These are phyloP conservation scores for Biscogniauxia sp. DNA, from an alignment of 2,329 filamentous ascomycete species.

Conservation along the genomic window DNA sequence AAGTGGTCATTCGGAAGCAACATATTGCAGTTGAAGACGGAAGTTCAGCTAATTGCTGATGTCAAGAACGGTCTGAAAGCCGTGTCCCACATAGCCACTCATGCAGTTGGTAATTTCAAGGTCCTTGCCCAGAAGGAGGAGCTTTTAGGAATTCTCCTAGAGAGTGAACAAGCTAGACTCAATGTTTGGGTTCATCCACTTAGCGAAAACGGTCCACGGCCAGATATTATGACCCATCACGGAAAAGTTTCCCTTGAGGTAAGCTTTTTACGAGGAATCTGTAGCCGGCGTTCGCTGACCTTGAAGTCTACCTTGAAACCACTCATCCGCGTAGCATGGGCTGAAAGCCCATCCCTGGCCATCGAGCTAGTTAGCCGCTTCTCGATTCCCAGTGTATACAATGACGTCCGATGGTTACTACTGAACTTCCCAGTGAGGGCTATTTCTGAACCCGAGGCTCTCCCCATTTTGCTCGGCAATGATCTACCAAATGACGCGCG, in stretches of 20 bases:
- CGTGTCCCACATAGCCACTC: slow-evolving; percentile 58
- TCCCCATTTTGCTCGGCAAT: slow-evolving; percentile 77
- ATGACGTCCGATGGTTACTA: slow-evolving; percentile 75
- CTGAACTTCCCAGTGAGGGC: slow-evolving; percentile 83
- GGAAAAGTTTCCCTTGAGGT: slow-evolving; percentile 43
- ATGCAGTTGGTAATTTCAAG: slow-evolving; percentile 54
- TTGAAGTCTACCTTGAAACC: slow-evolving; percentile 54
- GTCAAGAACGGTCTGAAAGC: slow-evolving; percentile 65
- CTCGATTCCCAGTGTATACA: slow-evolving; percentile 67
- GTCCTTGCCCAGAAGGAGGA: slow-evolving; percentile 77
- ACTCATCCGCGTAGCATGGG: slow-evolving; percentile 81
- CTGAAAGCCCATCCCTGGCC: slow-evolving; percentile 80
- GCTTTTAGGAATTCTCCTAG: slow-evolving; percentile 74
- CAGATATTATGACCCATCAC: slow-evolving; percentile 39
- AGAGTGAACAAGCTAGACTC: slow-evolving; percentile 80
- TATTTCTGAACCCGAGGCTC: slow-evolving; percentile 74
- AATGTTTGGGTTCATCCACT: slow-evolving; percentile 88
- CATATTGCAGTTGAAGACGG: slow-evolving; percentile 87
- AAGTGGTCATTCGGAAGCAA: slow-evolving; percentile 97
- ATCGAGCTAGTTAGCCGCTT: slow-evolving; percentile 81
- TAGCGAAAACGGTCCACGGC: slow-evolving; percentile 46
- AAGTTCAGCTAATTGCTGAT: slow-evolving; percentile 77
- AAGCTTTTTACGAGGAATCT: slow-evolving; percentile 13
- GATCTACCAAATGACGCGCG: slow-evolving; percentile 75
- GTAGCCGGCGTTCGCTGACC: slow-evolving; percentile 15